Conservation (phyloP, 116 monocot genomes). For the Dioscorea cayenensis region DNA sequence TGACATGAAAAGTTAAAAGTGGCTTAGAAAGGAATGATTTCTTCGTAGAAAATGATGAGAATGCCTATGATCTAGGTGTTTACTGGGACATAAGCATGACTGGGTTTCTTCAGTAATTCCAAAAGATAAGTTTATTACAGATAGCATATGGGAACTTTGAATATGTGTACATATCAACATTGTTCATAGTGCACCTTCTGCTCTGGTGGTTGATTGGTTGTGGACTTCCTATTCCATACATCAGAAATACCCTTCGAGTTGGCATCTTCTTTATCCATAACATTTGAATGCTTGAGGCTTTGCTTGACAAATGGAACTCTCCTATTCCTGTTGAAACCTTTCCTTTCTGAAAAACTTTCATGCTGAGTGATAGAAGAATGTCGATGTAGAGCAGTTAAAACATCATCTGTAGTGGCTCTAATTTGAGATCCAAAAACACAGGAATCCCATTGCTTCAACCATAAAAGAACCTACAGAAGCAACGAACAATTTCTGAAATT, state of each 20-base stretch:
- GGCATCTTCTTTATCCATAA: conserved; percentile 18
- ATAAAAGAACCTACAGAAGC: conserved; percentile 64
- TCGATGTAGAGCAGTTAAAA: conserved; percentile 66
- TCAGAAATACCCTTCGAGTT: conserved; percentile 26
- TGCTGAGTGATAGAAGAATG: conserved; percentile 59
- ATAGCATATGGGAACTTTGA: background rate
- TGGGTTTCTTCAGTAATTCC: too few relatives aligned
- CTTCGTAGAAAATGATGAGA: too few relatives aligned
- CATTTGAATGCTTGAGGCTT: conserved; percentile 18
- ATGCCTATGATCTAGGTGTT: too few relatives aligned
- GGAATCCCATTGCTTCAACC: conserved; percentile 98
- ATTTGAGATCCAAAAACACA: conserved; percentile 92
- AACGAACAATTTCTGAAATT: background rate
- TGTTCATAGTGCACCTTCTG: conserved; percentile 47
- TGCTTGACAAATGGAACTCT: conserved; percentile 22
- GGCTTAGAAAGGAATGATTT: too few relatives aligned
- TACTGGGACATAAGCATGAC: too few relatives aligned
- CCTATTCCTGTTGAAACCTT: conserved; percentile 19
- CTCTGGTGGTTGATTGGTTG: conserved; percentile 34
- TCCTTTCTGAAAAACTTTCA: conserved; percentile 30
- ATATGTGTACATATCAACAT: background rate
- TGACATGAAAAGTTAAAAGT: too few relatives aligned
- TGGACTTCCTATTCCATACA: conserved; percentile 34
- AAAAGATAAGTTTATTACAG: too few relatives aligned
- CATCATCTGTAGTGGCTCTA: conserved; percentile 76